phyloP scores from a whole-genome alignment of 2,329 filamentous ascomycete species.

The Decorospora gaudefroyi region DNA sequence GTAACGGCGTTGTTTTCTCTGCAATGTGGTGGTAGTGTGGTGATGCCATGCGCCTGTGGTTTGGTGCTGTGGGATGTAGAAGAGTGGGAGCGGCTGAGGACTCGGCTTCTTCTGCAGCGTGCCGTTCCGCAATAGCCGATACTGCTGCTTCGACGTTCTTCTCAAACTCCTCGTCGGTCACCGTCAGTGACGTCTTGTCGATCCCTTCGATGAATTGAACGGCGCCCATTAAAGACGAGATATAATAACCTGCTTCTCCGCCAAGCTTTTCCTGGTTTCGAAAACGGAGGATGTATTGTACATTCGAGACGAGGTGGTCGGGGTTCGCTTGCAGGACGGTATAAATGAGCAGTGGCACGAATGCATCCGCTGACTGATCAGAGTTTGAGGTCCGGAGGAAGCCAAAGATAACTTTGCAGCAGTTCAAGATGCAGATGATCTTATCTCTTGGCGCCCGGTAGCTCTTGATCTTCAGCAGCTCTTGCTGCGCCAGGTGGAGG shows the following conservation, averaged over 20 bases:
- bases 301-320: constrained; percentile 93
- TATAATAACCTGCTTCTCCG: constrained; percentile 97
- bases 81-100: constrained; percentile 21
- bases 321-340: constrained; percentile 94
- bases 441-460: constrained; percentile 98
- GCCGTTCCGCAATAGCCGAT: constrained; percentile 90
- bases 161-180: constrained; percentile 94
- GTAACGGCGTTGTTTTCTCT: constrained; percentile 57
- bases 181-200: constrained; percentile 89
- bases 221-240: constrained; percentile 93
- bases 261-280: constrained; percentile 96
- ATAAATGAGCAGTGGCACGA: constrained; percentile 88
- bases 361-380: constrained; percentile 94
- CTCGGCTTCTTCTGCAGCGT: constrained; percentile 56
- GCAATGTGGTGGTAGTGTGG: constrained; percentile 52
- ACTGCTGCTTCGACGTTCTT: constrained; percentile 95
- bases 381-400: constrained; percentile 88
- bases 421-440: constrained; percentile 97
- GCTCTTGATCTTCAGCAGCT: constrained; percentile 92
- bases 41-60: constrained; percentile 47
- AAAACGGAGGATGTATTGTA: constrained; percentile 97
- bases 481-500: constrained; percentile 85
- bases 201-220: constrained; percentile 97
- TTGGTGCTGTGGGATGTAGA: constrained; percentile 29
- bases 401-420: constrained; percentile 98